Evolutionary conservation across 2,329 filamentous ascomycete genomes (phyloP).

Genomic region (Westerdykella aurantiaca): DNA sequence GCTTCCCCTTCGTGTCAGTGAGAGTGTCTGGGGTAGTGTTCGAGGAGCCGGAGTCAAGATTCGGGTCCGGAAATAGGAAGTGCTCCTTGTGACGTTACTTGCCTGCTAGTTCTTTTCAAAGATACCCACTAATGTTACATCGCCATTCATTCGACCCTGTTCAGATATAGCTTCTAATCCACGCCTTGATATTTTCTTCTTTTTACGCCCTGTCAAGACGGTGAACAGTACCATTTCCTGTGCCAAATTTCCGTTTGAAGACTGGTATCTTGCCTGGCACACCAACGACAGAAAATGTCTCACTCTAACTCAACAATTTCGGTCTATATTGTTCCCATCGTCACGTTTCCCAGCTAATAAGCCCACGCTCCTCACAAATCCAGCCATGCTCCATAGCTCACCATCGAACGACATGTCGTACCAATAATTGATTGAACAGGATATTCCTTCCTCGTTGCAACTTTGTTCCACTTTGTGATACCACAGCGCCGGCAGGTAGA

Average conservation of each 20-base stretch:
- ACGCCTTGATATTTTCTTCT: neutral
- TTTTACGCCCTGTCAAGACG: neutral
- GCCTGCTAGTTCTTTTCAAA: conserved; percentile 14
- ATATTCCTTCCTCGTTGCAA: conserved; percentile 62
- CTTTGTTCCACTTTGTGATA: conserved; percentile 74
- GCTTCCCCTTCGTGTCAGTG: conserved; percentile 62
- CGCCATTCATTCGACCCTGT: neutral
- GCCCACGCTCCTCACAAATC: conserved; percentile 44
- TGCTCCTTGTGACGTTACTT: neutral
- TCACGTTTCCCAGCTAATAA: conserved; percentile 9
- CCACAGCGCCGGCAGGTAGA: conserved; percentile 79
- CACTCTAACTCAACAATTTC: no score
- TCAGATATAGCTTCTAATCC: neutral
- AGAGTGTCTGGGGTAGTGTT: conserved; percentile 72
- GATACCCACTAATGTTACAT: conserved; percentile 20
- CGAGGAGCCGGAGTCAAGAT: conserved; percentile 41
- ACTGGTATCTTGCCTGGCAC: neutral
- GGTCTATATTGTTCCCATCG: neutral
- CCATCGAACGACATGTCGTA: conserved; percentile 76
- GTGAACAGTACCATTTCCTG: no score
- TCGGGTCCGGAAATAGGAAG: conserved; percentile 16
- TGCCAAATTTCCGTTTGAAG: no score
- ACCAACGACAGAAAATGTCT: no score
- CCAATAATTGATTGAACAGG: conserved; percentile 79
- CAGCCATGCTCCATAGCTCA: conserved; percentile 57